A percentile compares a stretch with the other conserved stretches of the same genome.
Conservation (phyloP, 371 early-diverging fungal species). For the Parasitella parasitica region DNA sequence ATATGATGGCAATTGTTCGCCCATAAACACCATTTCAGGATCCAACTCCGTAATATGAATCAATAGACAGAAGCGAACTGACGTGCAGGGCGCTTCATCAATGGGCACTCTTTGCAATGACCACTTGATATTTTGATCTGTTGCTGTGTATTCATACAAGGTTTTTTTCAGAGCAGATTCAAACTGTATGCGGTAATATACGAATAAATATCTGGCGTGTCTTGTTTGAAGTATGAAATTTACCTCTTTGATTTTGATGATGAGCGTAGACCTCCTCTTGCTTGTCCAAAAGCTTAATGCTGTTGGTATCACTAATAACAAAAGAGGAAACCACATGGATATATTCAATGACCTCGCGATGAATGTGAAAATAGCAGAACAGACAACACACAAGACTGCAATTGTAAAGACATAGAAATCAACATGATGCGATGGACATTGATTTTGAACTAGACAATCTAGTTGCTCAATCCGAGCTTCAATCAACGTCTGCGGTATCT, state of each 20-base stretch:
- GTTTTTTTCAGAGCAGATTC: constrained; percentile 35
- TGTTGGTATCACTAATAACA: constrained; percentile 39
- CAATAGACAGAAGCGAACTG: constrained; percentile 30
- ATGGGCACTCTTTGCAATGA: constrained; percentile 20
- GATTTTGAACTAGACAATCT: constrained; percentile 17
- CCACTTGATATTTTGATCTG: constrained; percentile 34
- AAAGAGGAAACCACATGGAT: constrained; percentile 51
- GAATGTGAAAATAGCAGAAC: constrained; percentile 43
- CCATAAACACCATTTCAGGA: constrained; percentile 12
- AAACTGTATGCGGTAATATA: constrained; percentile 21
- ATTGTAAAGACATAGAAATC: constrained; percentile 42
- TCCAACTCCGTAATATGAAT: constrained; percentile 28
- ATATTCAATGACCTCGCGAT: constrained; percentile 39
- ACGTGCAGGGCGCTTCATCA: constrained; percentile 11
- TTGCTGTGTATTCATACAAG: constrained; percentile 35
- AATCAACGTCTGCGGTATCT: constrained; percentile 29
- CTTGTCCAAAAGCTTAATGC: constrained; percentile 44
- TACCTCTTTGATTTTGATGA: constrained; percentile 33
- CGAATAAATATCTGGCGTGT: not conserved
- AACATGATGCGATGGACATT: constrained; percentile 38
- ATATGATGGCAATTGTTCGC: constrained; percentile 39
- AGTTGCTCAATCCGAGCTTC: constrained; percentile 28
- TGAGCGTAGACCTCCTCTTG: constrained; percentile 28
- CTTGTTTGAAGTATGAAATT: not conserved
- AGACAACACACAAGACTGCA: constrained; percentile 34